phyloP scores from a whole-genome alignment of 306 rosid species.

The Castanospermum australe region DNA sequence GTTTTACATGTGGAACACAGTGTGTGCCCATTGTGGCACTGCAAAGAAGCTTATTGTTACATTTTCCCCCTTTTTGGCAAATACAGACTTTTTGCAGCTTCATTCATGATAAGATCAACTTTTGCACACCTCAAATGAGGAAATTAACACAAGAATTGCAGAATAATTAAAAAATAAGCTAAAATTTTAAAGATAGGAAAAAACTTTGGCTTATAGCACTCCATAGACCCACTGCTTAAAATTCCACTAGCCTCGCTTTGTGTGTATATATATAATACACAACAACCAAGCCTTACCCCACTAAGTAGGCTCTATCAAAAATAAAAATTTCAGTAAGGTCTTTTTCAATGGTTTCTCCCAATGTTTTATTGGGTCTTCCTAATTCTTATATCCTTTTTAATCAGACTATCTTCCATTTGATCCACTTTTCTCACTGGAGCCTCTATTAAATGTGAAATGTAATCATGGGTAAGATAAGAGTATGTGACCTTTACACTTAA shows the following conservation, averaged over 20 bases:
- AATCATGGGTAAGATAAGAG: too few species aligned
- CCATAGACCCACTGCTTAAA: background rate
- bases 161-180: background rate
- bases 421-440: too few species aligned
- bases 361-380: too few species aligned
- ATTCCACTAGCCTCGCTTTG: background rate
- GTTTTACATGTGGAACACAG: conserved; percentile 96
- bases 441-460: too few species aligned
- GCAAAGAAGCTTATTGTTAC: conserved; percentile 41
- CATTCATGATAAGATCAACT: conserved; percentile 19
- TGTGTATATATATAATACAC: too few species aligned
- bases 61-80: background rate
- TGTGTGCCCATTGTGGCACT: conserved; percentile 99
- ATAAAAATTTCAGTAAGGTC: too few species aligned
- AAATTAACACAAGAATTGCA: background rate
- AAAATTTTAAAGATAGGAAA: background rate
- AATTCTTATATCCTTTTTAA: too few species aligned
- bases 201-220: background rate
- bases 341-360: too few species aligned
- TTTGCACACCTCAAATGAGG: background rate
- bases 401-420: too few species aligned
- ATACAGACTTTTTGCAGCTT: conserved; percentile 16
- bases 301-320: too few species aligned
- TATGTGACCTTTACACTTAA: too few species aligned
- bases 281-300: too few species aligned